Evolutionary conservation across 495 filamentous ascomycete species (phyloP).

Genomic region (Chlorociboria aeruginascens): DNA sequence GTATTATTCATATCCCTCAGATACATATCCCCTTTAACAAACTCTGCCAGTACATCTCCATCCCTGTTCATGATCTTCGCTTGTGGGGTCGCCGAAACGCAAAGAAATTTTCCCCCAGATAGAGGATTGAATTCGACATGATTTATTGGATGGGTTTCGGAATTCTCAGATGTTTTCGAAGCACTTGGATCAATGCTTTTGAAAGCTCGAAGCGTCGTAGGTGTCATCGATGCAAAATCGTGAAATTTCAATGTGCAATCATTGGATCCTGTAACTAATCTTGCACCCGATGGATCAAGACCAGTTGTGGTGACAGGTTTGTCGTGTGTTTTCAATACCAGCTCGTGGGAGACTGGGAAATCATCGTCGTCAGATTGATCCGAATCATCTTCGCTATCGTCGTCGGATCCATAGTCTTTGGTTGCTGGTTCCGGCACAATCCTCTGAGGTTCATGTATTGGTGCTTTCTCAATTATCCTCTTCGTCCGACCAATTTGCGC

Average conservation of each 20-base stretch:
- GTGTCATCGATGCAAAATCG: constrained; percentile 92
- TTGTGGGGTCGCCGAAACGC: constrained; percentile 76
- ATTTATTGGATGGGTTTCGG: constrained; percentile 80
- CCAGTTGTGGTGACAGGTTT: constrained; percentile 74
- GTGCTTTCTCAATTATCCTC: constrained; percentile 34
- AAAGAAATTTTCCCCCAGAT: constrained; percentile 69
- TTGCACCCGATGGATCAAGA: constrained; percentile 72
- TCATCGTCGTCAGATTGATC: constrained; percentile 68
- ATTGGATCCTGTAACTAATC: constrained; percentile 77
- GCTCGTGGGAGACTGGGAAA: constrained; percentile 86
- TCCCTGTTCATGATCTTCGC: constrained; percentile 82
- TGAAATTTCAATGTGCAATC: constrained; percentile 88
- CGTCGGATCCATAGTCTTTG: constrained; percentile 27
- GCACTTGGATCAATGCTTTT: constrained; percentile 79
- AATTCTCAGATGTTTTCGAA: constrained; percentile 52
- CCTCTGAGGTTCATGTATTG: constrained; percentile 10
- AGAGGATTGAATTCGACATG: constrained; percentile 77
- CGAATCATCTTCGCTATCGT: constrained; percentile 43
- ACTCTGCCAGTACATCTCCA: constrained; percentile 73
- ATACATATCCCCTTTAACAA: constrained; percentile 97
- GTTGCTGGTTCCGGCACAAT: constrained; percentile 15
- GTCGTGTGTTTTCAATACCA: constrained; percentile 85
- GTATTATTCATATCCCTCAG: constrained; percentile 92
- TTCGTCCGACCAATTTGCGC: constrained; percentile 71
- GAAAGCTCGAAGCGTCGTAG: constrained; percentile 86